These are phyloP conservation scores for Ophiocordyceps camponoti-rufipedis DNA, from an alignment of 2,329 filamentous ascomycete genomes.

Conservation along the genomic window DNA sequence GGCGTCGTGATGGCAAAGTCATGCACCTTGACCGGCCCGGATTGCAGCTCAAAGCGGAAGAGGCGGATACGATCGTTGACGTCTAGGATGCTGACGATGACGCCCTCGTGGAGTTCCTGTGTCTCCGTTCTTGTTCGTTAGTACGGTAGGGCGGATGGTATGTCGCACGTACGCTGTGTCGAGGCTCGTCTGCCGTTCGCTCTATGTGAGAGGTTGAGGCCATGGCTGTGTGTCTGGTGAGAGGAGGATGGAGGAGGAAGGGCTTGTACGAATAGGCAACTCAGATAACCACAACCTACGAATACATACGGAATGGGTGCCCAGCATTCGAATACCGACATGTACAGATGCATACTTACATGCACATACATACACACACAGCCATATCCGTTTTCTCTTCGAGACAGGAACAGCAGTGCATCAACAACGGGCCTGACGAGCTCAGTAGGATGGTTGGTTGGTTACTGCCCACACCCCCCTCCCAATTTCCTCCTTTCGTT, in stretches of 20 bases:
- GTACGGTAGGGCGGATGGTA: background rate
- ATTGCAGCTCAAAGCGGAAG: conserved; percentile 43
- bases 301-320: too few species aligned
- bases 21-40: conserved; percentile 26
- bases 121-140: too few species aligned
- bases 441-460: too few species aligned
- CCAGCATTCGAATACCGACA: too few species aligned
- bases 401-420: too few species aligned
- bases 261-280: background rate
- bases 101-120: conserved; percentile 40
- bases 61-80: conserved; percentile 51
- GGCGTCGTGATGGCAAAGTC: too few species aligned
- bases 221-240: background rate
- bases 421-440: too few species aligned
- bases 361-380: background rate
- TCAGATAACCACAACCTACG: too few species aligned
- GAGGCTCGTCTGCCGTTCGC: conserved; percentile 56
- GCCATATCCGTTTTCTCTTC: too few species aligned
- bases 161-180: conserved; percentile 28
- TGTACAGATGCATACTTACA: too few species aligned
- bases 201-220: conserved; percentile 35
- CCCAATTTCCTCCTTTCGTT: too few species aligned
- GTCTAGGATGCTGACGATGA: conserved; percentile 38
- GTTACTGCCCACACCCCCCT: too few species aligned
- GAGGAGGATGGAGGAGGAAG: background rate